Evolutionary conservation across 345 rosid genomes (phyloP), one percentile per base, ranked within the genome.

Genomic region (Euclidium syriacum): DNA sequence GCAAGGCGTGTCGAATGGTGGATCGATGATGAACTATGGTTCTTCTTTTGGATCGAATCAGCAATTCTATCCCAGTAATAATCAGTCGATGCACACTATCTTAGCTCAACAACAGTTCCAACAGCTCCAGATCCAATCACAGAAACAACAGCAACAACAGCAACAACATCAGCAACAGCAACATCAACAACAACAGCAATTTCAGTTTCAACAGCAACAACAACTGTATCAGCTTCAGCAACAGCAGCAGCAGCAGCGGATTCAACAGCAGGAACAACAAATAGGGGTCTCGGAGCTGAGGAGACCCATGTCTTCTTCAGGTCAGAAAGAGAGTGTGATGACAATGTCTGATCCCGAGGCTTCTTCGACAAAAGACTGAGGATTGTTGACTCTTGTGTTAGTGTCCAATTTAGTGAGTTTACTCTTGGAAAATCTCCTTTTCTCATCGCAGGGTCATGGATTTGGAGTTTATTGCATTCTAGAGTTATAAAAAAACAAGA

Each of bases 61-160:
- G 78, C 99, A 79, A 51, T 82, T 75, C 55, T 82, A 81, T 66
- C 75, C 83, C 54, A 81, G 81, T 71, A 85, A 82, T 71, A 85
- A 79, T 73, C 84, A 85, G n/a, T 74, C 91, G 0, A 78, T 77
- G 80, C 89, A 83, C 67, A 78, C 92, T 22, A 77, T 80, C 66
- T 64, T 83, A 44, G 78, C 96, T 0, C 80, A 90, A 3, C 95
- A 90, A 62, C 99, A 95, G 68, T 79, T 90, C 52, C 99, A 95
- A 68, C 99, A 86, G 75, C 94, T 95, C 53, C 97, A 90, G 72
- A 88, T 90, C 62, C 90, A 95, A 27, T 76, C 92, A 5, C 95
- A 85, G 82, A 83, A 88, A 74, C 95, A 76, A 52, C 86, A 81
- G 7, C 84, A 76, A 10, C 79, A 70, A 0, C 84, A 74, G 22